Evolutionary conservation across 345 rosid genomes (phyloP).

Genomic region (Acer campestre): DNA sequence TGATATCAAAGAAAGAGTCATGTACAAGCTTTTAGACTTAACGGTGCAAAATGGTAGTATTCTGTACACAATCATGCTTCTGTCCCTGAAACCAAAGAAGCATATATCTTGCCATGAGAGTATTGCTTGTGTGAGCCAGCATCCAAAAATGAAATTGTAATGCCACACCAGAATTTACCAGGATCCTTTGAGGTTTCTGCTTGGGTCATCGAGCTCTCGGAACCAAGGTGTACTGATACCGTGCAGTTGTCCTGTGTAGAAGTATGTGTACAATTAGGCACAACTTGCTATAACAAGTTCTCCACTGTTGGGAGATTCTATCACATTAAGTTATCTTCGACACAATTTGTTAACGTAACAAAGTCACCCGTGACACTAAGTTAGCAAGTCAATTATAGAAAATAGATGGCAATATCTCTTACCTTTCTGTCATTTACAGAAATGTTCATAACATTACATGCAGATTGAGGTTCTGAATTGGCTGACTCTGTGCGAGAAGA

Average conservation of each 20-base stretch:
- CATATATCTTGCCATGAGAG: not conserved
- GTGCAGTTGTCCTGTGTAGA: slow-evolving; percentile 37
- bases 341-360: not conserved
- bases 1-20: not conserved
- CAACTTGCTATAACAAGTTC: not conserved
- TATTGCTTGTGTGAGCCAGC: not conserved
- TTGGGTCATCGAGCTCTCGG: slow-evolving; percentile 58
- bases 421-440: slow-evolving; percentile 36
- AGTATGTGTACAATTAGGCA: not conserved
- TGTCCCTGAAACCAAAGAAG: not conserved
- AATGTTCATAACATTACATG: slow-evolving; percentile 32
- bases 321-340: not conserved
- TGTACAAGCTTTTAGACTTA: not conserved
- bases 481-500: slow-evolving; percentile 32
- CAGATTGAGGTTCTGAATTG: slow-evolving; percentile 37
- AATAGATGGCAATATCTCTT: slow-evolving; percentile 14
- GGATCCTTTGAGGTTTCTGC: slow-evolving; percentile 29
- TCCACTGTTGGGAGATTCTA: not conserved
- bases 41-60: not conserved
- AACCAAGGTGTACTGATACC: slow-evolving; percentile 34
- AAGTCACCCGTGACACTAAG: not conserved
- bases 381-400: not conserved
- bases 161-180: slow-evolving; percentile 16
- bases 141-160: slow-evolving; percentile 12
- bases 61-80: not conserved